Evolutionary conservation across 495 filamentous ascomycete species (phyloP), one percentile per base, ranked within the genome.

Genomic region (Extremus antarcticus): DNA sequence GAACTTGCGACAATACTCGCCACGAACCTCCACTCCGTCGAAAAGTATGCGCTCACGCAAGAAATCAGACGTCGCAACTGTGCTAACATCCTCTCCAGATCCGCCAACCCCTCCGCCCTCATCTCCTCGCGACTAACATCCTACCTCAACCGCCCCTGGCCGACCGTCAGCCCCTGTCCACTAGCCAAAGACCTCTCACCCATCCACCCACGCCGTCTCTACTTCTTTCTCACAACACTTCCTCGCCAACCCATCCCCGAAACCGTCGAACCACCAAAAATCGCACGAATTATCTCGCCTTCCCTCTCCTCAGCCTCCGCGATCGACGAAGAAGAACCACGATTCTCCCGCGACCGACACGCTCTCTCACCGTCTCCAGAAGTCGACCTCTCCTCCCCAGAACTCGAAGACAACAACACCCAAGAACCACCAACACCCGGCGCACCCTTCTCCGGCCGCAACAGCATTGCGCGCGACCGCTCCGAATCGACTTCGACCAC

Each of bases 41-140:
- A 92, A 73, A 92, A 88, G 92, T 96, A 80, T 45, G 21, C 54
- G 10, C 15, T 56, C 45, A 2, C 25, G n/a, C 15, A 47, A 20
- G 15, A 20, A 40, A 29, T 23, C 22, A 50, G 32, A 19, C 35
- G 22, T 16, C 32, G 20, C 11, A 23, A 25, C 17, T 19, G 17
- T 49, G 40, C 53, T 57, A 46, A 61, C 48, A 22, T 2, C 1
- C 32, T 51, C 17, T 47, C 23, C 67, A 98, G 92, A 68, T 96
- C 92, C 51, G 89, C 91, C 22, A 98, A 98, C 68, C 92, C 90
- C 23, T 84, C 85, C 63, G 91, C 92, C 47, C 87, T 98, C 62
- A 86, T 98, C 58, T 94, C 91, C 3, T 96, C 94, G 29, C 85
- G 92, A 58, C 74, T 98, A 51, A 82, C 88, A 22, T 76, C 83